These are phyloP conservation scores for Cucumis melo DNA, from an alignment of 306 rosid species.

Conservation along the genomic window DNA sequence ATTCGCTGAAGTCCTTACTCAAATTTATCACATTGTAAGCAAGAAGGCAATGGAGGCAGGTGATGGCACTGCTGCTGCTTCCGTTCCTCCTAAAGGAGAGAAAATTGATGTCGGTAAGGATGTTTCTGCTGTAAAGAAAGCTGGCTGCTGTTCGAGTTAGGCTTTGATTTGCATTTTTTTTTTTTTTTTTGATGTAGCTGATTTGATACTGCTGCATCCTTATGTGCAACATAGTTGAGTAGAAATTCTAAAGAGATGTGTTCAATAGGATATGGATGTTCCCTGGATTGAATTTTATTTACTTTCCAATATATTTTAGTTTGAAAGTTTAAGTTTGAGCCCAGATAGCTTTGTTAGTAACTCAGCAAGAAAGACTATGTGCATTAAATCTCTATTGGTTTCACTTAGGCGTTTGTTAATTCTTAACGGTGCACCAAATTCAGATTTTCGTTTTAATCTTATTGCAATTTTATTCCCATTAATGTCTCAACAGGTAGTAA, in stretches of 20 bases:
- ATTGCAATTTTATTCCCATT: not conserved
- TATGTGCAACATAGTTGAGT: conserved; percentile 14
- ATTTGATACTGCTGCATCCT: conserved; percentile 17
- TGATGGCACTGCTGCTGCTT: conserved; percentile 19
- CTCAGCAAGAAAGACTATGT: not conserved
- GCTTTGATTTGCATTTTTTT: not conserved
- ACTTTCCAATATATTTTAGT: not conserved
- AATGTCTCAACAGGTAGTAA: no score
- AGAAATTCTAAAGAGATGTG: conserved; percentile 15
- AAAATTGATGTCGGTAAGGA: conserved; percentile 38
- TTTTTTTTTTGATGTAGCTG: conserved; percentile 10
- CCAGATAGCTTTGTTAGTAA: not conserved
- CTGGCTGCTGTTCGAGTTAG: conserved; percentile 44
- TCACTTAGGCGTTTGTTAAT: not conserved
- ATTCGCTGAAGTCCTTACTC: conserved; percentile 35
- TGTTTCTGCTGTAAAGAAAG: conserved; percentile 39
- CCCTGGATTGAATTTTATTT: not conserved
- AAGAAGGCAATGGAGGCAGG: conserved; percentile 35
- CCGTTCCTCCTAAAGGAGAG: conserved; percentile 39
- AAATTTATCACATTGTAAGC: conserved; percentile 38
- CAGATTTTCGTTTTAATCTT: not conserved
- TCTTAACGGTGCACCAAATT: not conserved
- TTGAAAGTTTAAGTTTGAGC: not conserved
- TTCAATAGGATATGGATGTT: conserved; percentile 8
- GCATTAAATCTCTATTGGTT: not conserved